phyloP scores from a whole-genome alignment of 495 filamentous ascomycete species.

The Emericellopsis terricola region DNA sequence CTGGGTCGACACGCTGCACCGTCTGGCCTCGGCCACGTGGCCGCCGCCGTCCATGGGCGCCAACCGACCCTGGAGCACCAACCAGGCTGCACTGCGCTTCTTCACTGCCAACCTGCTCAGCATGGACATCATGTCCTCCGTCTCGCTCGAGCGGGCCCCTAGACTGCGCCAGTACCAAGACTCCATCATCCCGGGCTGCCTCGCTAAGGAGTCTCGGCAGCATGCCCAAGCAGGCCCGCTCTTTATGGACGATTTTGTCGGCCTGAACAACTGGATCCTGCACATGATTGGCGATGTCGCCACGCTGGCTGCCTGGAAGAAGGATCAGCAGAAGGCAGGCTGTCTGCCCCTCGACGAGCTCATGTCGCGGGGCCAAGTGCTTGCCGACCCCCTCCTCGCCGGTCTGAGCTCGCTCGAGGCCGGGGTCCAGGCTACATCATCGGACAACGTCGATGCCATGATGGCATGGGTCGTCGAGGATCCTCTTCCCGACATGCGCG shows the following conservation, averaged over 20 bases:
- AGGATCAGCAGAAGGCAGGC: slow-evolving; percentile 18
- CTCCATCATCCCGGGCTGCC: slow-evolving; percentile 11
- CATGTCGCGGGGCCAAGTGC: slow-evolving; percentile 18
- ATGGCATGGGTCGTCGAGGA: not conserved
- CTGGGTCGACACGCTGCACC: slow-evolving; percentile 13
- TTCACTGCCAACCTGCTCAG: slow-evolving; percentile 28
- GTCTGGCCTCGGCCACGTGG: slow-evolving; percentile 12
- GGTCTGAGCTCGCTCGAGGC: slow-evolving; percentile 13
- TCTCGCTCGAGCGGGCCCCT: slow-evolving; percentile 19
- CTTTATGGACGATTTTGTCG: slow-evolving; percentile 20
- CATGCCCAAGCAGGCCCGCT: slow-evolving; percentile 7
- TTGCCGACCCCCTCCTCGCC: slow-evolving; percentile 17
- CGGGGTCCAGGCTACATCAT: not conserved
- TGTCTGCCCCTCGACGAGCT: slow-evolving; percentile 27
- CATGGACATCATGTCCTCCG: slow-evolving; percentile 32
- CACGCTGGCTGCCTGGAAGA: slow-evolving; percentile 31
- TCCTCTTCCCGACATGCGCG: not conserved
- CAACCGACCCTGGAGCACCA: slow-evolving; percentile 19
- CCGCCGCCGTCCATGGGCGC: slow-evolving; percentile 7
- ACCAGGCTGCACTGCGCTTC: slow-evolving; percentile 34
- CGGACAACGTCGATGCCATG: not conserved
- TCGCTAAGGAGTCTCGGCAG: slow-evolving; percentile 6
- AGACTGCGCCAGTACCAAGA: slow-evolving; percentile 20
- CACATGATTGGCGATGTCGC: slow-evolving; percentile 27
- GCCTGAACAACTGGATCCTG: slow-evolving; percentile 29